Evolutionary conservation across 495 filamentous ascomycete species (phyloP).

Genomic region (Neurospora tetraspora): DNA sequence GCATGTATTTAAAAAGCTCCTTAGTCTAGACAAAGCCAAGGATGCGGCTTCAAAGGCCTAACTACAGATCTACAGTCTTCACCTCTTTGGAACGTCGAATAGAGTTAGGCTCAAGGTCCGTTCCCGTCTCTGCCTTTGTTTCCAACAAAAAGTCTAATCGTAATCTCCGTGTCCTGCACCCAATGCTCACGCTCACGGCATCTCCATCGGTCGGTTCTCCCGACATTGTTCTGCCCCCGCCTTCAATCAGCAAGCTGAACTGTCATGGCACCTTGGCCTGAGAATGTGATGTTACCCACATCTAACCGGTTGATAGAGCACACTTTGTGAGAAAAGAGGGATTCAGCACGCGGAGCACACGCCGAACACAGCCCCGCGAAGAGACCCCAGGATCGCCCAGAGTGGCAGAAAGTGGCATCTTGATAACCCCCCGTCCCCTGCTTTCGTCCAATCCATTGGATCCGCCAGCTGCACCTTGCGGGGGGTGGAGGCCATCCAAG

Average conservation of each 20-base stretch:
- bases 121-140: not conserved
- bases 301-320: not conserved
- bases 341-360: conserved; percentile 1
- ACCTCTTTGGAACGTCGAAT: not conserved
- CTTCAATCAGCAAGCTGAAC: not conserved
- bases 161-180: not conserved
- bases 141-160: not conserved
- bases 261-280: not conserved
- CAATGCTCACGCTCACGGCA: not conserved
- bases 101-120: not conserved
- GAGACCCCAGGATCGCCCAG: not conserved
- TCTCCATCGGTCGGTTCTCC: no score
- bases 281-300: not conserved
- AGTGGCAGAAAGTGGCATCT: not conserved
- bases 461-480: not conserved
- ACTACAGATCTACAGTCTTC: not conserved
- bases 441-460: conserved; percentile 5
- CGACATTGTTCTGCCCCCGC: not conserved
- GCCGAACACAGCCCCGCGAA: conserved; percentile 1
- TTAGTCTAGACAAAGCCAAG: not conserved
- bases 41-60: not conserved
- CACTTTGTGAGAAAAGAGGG: not conserved
- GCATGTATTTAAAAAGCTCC: not conserved
- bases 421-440: not conserved
- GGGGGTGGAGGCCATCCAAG: not conserved